Conservation (phyloP, 1,139 yeast genomes). For the Sugiyamaella grinbergsii region DNA sequence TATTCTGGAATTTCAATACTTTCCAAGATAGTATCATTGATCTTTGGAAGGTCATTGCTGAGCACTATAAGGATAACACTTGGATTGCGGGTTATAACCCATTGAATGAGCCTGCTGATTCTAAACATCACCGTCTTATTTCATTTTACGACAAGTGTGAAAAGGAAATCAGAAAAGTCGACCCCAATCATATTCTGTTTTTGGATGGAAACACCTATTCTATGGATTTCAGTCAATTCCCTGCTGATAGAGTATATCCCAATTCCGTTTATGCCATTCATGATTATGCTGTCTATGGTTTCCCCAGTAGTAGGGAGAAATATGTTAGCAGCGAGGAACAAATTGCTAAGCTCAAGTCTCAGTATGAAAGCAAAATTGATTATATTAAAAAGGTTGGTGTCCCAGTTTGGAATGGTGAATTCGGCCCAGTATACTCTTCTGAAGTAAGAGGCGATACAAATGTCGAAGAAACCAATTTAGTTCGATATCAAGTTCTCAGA, state of each 20-base stretch:
- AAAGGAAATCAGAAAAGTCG: constrained; percentile 45
- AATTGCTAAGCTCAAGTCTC: constrained; percentile 40
- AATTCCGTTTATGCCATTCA: constrained; percentile 51
- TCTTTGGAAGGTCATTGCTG: constrained; percentile 49
- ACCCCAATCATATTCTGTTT: constrained; percentile 50
- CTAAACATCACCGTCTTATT: constrained; percentile 46
- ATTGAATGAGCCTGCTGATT: constrained; percentile 50
- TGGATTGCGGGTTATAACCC: constrained; percentile 56
- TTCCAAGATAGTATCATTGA: constrained; percentile 49
- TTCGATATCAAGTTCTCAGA: constrained; percentile 47
- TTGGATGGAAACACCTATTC: constrained; percentile 53
- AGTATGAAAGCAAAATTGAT: constrained; percentile 48
- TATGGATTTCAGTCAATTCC: constrained; percentile 51
- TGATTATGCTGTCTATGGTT: constrained; percentile 48
- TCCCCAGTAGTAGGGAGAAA: constrained; percentile 41
- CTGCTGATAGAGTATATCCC: constrained; percentile 39
- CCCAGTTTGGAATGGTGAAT: constrained; percentile 57
- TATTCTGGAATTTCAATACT: constrained; percentile 50
- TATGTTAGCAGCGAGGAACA: constrained; percentile 46
- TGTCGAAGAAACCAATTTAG: constrained; percentile 44
- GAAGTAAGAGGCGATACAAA: constrained; percentile 47
- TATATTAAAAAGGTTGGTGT: constrained; percentile 45
- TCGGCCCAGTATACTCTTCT: constrained; percentile 54
- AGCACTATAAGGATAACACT: constrained; percentile 47
- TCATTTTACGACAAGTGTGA: constrained; percentile 44